Base-by-base conservation (phyloP, 495 filamentous ascomycete species). In the Penicillium verhagenii region DNA sequence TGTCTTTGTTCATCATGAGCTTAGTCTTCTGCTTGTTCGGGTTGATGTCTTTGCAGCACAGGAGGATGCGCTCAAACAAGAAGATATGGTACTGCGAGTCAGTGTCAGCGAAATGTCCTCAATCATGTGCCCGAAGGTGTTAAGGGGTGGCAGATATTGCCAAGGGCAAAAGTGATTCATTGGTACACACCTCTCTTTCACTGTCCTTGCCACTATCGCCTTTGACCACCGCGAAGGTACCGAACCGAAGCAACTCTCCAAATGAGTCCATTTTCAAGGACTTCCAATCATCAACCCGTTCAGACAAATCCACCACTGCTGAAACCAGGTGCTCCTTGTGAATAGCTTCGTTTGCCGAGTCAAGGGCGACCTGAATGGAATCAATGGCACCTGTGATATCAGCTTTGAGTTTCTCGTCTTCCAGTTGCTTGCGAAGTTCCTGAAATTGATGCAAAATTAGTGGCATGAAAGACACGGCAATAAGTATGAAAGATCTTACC, bases 271-370 rank as follows among this genome's bases (percentile, higher is more conserved):
- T 84, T 35, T 86, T 84, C 65, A 97, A 88, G 26, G 90, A 85
- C 67, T 97, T 97, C 94, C 94, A 98, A 68, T 98, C 94, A 63
- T 97, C 94, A 1, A 98, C 94, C n/a, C 92, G 81, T 33, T 75
- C 71, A 50, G 84, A 83, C 14, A 98, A 77, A 44, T 97, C 95
- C 47, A 85, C 81, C 18, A 96, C 76, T 8, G 92, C 91, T 52
- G 89, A 84, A 37, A 82, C 74, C 48, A 94, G 77, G 47, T 96
- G 83, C 64, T 96, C 90, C 46, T 88, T 88, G 62, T 92, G 86
- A 38, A 98, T 89, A 16, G 91, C 94, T 48, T 92, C 85, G 60
- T 97, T 96, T 4, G 94, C 92, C 53, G 85, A 83, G 56, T 87
- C 82, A 13, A 98, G 78, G 1, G 92, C 86, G 39, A 85, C 79